Base-by-base conservation (phyloP, 352 stramenopile species). In the Albugo laibachii region DNA sequence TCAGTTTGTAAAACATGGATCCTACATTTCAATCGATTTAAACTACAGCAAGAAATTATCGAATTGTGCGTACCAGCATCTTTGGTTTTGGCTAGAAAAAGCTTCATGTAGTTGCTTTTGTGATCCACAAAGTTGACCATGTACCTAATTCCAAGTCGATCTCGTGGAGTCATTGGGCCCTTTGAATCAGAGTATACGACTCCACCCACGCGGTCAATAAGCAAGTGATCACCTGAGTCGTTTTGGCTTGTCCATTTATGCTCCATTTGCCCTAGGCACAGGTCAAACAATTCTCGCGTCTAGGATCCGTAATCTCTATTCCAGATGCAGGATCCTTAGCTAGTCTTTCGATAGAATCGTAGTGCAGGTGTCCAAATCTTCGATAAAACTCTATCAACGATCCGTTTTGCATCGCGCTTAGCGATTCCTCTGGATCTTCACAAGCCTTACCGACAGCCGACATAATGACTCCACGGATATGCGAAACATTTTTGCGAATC, bases 291-390 rank as follows among this genome's bases (percentile, higher is more conserved):
- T 18, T 15, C n/a, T 2, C 3, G 6, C 42, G 42, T 15, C 19
- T 15, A 8, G 3, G n/a, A 34, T 47, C 19, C n/a, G 42, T 47
- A 6, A 47, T 6, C 11, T 10, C 14, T 10, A 47, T 47, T 24
- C 42, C 42, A 10, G 42, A 47, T 15, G n/a, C 19, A 18, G 42
- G 11, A 10, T 47, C 42, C 14, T 24, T 47, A 11, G 42, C 42
- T 5, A 47, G 15, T 47, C 42, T 24, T 11, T 47, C 42, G 10
- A 47, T 47, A 5, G 42, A 37, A 10, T 47, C 42, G 19, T 47
- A 47, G 10, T 15, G 3, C 11, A 47, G 3, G 10, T 47, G 42
- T 18, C 42, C 42, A 24, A 47, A 35, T 18, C 42, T 24, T 15
- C 38, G n/a, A 27, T 47, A 11, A 47, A 47, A 47, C 4, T 47